A percentile compares a stretch with the other conserved stretches of the same genome.
phyloP scores from a whole-genome alignment of 2,329 filamentous ascomycete species.

The Xylariaceae sp. region DNA sequence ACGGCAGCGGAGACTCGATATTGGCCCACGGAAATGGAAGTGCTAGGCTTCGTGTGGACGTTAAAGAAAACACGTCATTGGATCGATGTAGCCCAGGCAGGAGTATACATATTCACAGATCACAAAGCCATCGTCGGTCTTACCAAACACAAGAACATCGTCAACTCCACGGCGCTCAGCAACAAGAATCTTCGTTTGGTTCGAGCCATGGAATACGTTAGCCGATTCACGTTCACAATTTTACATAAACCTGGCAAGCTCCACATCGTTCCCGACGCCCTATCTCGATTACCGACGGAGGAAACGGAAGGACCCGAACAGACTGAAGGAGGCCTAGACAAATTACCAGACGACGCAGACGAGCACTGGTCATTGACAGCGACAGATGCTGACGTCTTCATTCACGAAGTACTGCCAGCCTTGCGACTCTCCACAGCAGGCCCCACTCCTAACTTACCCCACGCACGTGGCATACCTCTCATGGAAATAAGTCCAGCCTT shows the following conservation, averaged over 20 bases:
- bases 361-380: background rate
- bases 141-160: background rate
- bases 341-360: background rate
- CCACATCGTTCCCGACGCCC: background rate
- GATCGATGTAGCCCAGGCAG: background rate
- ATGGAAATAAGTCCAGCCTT: background rate
- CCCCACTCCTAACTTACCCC: too few species aligned
- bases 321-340: background rate
- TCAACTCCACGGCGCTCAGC: background rate
- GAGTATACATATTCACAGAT: background rate
- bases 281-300: background rate
- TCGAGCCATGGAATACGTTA: background rate
- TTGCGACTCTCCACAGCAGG: too few species aligned
- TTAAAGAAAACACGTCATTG: background rate
- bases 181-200: background rate
- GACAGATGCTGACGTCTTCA: too few species aligned
- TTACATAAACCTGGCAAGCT: background rate
- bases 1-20: background rate
- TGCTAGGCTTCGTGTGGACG: background rate
- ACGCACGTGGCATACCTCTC: background rate
- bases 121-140: background rate
- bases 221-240: background rate
- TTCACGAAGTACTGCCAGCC: too few species aligned
- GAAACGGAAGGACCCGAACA: background rate
- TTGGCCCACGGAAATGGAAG: conserved; percentile 1